phyloP scores from a whole-genome alignment of 495 filamentous ascomycete species.

The Chaetomium cochliodes region DNA sequence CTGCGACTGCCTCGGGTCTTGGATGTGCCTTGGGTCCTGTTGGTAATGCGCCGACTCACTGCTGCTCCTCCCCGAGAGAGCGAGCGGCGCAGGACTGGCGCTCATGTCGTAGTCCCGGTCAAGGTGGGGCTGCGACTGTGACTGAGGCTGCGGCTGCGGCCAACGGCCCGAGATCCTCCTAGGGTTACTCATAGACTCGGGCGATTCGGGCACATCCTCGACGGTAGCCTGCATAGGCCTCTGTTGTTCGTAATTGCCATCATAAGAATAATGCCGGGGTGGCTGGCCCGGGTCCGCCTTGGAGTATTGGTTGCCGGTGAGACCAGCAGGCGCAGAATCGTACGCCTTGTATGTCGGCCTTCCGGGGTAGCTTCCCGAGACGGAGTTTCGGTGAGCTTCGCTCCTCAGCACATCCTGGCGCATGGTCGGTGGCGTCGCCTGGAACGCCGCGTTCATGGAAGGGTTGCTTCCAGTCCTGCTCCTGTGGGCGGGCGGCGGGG shows the following conservation, averaged over 20 bases:
- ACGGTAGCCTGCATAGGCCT: constrained; percentile 66
- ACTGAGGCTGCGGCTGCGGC: constrained; percentile 29
- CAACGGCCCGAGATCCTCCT: constrained; percentile 44
- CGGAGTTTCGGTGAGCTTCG: constrained; percentile 48
- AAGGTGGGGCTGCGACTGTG: constrained; percentile 24
- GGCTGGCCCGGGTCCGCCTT: constrained; percentile 35
- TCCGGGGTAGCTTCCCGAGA: constrained; percentile 45
- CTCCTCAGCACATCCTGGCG: constrained; percentile 49
- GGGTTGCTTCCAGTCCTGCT: constrained; percentile 41
- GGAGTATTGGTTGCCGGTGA: constrained; percentile 31
- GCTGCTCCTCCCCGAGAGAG: constrained; percentile 19
- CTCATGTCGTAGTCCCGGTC: constrained; percentile 40
- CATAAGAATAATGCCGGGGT: constrained; percentile 52
- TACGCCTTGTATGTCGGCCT: constrained; percentile 48
- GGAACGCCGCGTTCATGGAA: constrained; percentile 35
- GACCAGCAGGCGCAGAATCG: constrained; percentile 44
- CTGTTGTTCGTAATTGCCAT: constrained; percentile 45
- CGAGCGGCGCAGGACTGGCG: constrained; percentile 51
- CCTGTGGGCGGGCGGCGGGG: constrained; percentile 48
- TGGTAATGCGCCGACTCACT: neutral
- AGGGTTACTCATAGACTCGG: constrained; percentile 41
- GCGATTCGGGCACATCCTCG: constrained; percentile 62
- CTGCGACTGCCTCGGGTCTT: neutral
- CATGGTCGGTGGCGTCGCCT: constrained; percentile 43
- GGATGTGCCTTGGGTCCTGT: constrained; percentile 4